These are phyloP conservation scores for Citrus sinensis DNA, from an alignment of 345 rosid species.

Conservation along the genomic window DNA sequence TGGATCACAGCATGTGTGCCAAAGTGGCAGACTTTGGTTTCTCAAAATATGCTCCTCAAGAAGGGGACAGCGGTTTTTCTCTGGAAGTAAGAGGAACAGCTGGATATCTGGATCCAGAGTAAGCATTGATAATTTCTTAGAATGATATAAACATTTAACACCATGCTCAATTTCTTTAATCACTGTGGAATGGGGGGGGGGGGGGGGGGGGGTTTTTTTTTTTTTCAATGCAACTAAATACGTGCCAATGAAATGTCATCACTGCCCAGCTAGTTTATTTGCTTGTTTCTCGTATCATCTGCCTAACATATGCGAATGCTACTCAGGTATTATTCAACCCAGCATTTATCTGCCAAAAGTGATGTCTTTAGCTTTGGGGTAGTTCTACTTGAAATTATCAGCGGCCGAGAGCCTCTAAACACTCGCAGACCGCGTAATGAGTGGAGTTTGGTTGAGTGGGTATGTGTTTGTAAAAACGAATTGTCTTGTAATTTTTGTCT, in stretches of 20 bases:
- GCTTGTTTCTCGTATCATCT: not conserved
- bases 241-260: not conserved
- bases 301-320: not conserved
- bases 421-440: constrained; percentile 58
- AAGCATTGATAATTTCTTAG: constrained; percentile 20
- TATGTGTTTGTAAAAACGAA: constrained; percentile 5
- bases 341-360: constrained; percentile 63
- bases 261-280: not conserved
- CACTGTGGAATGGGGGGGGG: not conserved
- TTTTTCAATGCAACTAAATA: not conserved
- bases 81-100: constrained; percentile 77
- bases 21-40: constrained; percentile 73
- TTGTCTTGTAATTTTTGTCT: not conserved
- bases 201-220: not conserved
- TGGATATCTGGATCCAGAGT: constrained; percentile 79
- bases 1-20: constrained; percentile 69
- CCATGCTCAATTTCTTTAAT: not conserved
- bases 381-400: constrained; percentile 62
- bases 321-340: constrained; percentile 67
- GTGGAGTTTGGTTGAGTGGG: constrained; percentile 87
- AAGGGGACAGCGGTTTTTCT: constrained; percentile 67
- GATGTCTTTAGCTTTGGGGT: constrained; percentile 75
- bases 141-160: too few species aligned
- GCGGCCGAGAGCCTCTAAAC: constrained; percentile 70
- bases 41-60: constrained; percentile 75